These are phyloP conservation scores for Ophiostoma sp. DNA, from an alignment of 2,329 filamentous ascomycete genomes.

Conservation along the genomic window DNA sequence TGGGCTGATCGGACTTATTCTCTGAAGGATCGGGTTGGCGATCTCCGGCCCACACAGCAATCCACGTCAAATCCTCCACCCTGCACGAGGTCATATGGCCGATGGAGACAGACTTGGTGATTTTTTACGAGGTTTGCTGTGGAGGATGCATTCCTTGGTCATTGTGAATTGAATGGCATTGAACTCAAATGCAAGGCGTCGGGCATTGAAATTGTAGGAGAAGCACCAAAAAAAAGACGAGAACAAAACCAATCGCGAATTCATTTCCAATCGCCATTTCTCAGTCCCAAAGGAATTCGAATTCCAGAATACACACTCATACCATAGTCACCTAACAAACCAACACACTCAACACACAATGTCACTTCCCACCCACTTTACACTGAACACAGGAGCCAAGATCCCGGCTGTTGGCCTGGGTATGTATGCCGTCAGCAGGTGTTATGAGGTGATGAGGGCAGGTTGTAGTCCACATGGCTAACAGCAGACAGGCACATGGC, in stretches of 20 bases:
- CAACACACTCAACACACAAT: not conserved
- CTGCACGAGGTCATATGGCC: not conserved
- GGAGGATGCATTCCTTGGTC: not conserved
- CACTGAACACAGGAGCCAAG: slow-evolving; percentile 52
- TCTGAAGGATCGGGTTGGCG: not conserved
- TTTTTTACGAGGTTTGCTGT: not conserved
- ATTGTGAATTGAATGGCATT: not conserved
- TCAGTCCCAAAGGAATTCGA: not conserved
- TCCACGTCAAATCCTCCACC: not conserved
- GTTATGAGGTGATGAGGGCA: not conserved
- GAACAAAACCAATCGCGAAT: not conserved
- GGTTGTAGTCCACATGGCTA: not conserved
- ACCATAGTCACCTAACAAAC: not conserved
- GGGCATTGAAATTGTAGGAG: not conserved
- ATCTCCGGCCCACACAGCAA: slow-evolving; percentile 4
- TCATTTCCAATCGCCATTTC: not conserved
- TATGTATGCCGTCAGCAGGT: slow-evolving; percentile 32
- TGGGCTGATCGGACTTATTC: not conserved
- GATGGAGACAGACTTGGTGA: slow-evolving; percentile 10
- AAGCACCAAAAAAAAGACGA: not conserved
- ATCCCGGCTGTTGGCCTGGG: slow-evolving; percentile 51
- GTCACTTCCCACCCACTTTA: slow-evolving; percentile 22
- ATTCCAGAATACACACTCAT: not conserved
- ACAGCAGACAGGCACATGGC: slow-evolving; percentile 21
- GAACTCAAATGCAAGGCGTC: not conserved